Evolutionary conservation across 495 filamentous ascomycete species (phyloP).

Genomic region (Oleoguttula mirabilis): DNA sequence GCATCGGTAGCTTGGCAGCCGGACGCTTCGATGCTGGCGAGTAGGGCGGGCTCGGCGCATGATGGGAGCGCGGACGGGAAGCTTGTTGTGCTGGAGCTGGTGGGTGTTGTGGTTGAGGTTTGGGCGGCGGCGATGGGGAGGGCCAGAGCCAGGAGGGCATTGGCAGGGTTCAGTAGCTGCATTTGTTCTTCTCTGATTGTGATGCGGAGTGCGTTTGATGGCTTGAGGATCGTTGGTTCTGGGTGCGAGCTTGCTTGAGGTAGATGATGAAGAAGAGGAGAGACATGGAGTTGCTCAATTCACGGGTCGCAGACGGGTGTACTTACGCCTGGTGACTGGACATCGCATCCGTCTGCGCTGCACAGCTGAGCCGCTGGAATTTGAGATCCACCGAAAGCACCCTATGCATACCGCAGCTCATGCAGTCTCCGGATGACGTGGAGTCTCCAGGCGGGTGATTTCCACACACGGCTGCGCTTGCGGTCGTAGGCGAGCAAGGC

Average conservation of each 20-base stretch:
- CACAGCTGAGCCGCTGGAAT: neutral
- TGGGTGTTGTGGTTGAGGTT: too few species aligned
- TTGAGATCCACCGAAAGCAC: neutral
- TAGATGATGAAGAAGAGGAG: neutral
- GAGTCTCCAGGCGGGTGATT: too few species aligned
- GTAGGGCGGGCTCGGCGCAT: constrained; percentile 12
- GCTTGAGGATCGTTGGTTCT: neutral
- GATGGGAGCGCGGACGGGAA: constrained; percentile 4
- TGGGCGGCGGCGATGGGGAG: neutral
- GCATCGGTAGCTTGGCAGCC: constrained; percentile 12
- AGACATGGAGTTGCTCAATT: neutral
- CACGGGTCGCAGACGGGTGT: neutral
- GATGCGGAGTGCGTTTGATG: neutral
- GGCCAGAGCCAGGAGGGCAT: neutral
- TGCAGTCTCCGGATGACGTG: too few species aligned
- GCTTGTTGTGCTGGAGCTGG: neutral
- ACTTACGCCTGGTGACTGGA: neutral
- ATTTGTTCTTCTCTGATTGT: neutral
- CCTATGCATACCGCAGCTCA: neutral
- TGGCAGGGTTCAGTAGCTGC: neutral
- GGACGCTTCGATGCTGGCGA: constrained; percentile 7
- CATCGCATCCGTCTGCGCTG: neutral
- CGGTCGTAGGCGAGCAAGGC: too few species aligned
- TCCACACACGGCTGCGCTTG: too few species aligned
- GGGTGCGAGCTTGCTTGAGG: neutral